Evolutionary conservation across 495 filamentous ascomycete species (phyloP).

Genomic region (Venustampulla echinocandica): DNA sequence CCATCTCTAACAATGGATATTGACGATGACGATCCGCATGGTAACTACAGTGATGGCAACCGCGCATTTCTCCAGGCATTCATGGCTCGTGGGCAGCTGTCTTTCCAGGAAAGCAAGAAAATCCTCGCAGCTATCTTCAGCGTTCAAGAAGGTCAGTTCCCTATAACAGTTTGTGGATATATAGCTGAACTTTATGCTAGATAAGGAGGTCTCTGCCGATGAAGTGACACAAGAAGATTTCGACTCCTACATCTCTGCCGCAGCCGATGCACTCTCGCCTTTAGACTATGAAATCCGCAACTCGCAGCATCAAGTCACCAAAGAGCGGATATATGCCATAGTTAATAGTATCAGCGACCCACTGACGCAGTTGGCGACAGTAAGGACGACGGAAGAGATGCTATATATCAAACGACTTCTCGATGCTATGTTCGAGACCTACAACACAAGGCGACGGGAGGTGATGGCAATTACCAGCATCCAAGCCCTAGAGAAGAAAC

Average conservation of each 20-base stretch:
- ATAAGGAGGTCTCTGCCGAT: conserved; percentile 23
- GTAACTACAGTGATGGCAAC: conserved; percentile 48
- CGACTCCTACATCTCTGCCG: conserved; percentile 53
- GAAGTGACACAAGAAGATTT: conserved; percentile 64
- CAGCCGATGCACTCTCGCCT: conserved; percentile 61
- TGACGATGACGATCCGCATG: conserved; percentile 3
- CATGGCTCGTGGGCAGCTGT: conserved; percentile 66
- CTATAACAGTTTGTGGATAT: neutral
- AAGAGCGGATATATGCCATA: conserved; percentile 56
- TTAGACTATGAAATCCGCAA: conserved; percentile 84
- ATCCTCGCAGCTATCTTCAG: conserved; percentile 70
- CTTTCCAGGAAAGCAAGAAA: conserved; percentile 59
- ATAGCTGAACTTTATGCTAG: conserved; percentile 7
- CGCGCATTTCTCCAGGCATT: conserved; percentile 93
- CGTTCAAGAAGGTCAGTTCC: conserved; percentile 30
- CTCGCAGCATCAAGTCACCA: conserved; percentile 50
- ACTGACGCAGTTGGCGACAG: conserved; percentile 79
- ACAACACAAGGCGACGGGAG: conserved; percentile 69
- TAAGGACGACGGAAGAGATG: conserved; percentile 73
- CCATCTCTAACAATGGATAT: conserved; percentile 3
- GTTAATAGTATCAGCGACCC: conserved; percentile 85
- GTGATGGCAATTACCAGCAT: conserved; percentile 70
- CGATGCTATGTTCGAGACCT: conserved; percentile 83
- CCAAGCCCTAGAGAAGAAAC: conserved; percentile 53
- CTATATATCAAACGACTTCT: conserved; percentile 80